Evolutionary conservation across 345 rosid species (phyloP).

Genomic region (Dimocarpus longan): DNA sequence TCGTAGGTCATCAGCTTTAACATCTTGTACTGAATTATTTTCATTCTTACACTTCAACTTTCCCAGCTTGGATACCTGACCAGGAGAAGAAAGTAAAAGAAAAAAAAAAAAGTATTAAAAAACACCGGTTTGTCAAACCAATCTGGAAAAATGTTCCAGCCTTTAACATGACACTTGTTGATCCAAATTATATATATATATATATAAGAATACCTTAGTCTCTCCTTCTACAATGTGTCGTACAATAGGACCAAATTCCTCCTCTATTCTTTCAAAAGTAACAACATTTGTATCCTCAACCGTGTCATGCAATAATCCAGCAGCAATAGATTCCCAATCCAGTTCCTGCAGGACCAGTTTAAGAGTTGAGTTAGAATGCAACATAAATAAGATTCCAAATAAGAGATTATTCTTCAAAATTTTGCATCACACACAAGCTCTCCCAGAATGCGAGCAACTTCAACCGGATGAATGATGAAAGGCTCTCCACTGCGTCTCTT

Average conservation of each 20-base stretch:
- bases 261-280: conserved; percentile 89
- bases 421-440: conserved; percentile 75
- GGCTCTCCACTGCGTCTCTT: conserved; percentile 98
- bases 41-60: conserved; percentile 84
- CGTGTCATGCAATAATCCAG: conserved; percentile 96
- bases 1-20: conserved; percentile 96
- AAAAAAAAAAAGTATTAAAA: conserved; percentile 1
- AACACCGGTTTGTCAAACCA: conserved; percentile 9
- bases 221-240: conserved; percentile 98
- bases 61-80: conserved; percentile 92
- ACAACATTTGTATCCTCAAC: conserved; percentile 96
- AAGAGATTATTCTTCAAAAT: conserved; percentile 16
- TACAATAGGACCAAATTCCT: conserved; percentile 85
- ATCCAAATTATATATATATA: conserved; percentile 18
- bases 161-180: conserved; percentile 6
- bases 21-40: conserved; percentile 80
- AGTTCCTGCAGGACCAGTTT: conserved; percentile 58
- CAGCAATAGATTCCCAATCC: conserved; percentile 98
- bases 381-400: conserved; percentile 12
- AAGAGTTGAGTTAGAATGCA: conserved; percentile 29
- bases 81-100: neutral
- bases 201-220: conserved; percentile 72
- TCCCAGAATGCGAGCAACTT: conserved; percentile 95
- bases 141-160: neutral
- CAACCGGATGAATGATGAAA: conserved; percentile 96